These are phyloP conservation scores for Cercis canadensis DNA, from an alignment of 306 rosid genomes.

Conservation along the genomic window DNA sequence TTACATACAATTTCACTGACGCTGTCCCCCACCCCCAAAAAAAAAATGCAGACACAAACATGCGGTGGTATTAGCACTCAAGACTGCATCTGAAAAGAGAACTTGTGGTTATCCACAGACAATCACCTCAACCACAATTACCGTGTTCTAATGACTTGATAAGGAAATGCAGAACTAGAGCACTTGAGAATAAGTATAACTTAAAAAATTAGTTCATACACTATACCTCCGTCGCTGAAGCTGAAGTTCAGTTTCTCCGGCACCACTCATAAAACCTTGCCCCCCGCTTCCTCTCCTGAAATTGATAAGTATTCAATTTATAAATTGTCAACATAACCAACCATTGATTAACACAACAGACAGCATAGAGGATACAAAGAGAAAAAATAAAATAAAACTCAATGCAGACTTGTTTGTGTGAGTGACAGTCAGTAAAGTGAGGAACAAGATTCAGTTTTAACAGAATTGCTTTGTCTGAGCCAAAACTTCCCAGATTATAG, in stretches of 20 bases:
- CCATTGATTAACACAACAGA: conserved; percentile 23
- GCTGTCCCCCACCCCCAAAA: background rate
- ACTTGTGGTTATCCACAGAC: conserved; percentile 3
- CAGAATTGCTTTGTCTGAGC: background rate
- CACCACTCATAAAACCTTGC: conserved; percentile 92
- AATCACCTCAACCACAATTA: conserved; percentile 2
- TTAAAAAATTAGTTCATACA: conserved; percentile 30
- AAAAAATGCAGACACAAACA: background rate
- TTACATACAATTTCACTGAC: background rate
- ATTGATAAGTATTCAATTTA: conserved; percentile 30
- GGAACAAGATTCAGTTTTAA: no score
- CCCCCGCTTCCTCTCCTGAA: conserved; percentile 97
- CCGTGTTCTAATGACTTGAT: conserved; percentile 8
- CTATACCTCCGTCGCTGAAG: conserved; percentile 90
- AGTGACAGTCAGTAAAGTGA: no score
- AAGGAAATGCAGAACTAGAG: conserved; percentile 29
- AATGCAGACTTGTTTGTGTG: no score
- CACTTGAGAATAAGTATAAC: conserved; percentile 19
- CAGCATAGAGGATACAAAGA: conserved; percentile 3
- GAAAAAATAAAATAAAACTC: background rate
- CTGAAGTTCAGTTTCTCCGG: conserved; percentile 99
- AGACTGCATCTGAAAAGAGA: background rate
- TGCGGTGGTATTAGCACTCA: background rate
- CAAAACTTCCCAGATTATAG: conserved; percentile 4
- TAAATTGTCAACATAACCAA: conserved; percentile 23